These are phyloP conservation scores for Neofusicoccum kwambonambiense DNA, from an alignment of 2,329 filamentous ascomycete species.

Conservation along the genomic window DNA sequence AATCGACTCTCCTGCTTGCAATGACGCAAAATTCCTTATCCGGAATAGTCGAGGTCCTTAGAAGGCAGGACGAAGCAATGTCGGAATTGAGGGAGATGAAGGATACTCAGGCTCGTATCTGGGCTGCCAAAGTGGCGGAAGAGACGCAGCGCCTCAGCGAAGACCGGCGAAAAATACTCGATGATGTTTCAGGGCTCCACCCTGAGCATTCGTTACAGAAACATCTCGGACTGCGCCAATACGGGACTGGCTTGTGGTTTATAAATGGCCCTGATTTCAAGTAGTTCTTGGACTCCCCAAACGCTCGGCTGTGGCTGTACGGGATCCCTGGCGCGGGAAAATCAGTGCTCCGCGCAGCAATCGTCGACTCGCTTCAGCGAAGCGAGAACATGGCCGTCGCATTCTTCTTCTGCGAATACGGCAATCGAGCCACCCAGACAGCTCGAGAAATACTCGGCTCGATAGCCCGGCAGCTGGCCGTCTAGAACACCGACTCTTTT, in stretches of 20 bases:
- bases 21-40: neutral
- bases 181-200: neutral
- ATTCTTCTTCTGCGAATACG: conserved; percentile 5
- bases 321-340: neutral
- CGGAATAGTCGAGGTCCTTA: neutral
- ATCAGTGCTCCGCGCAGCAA: neutral
- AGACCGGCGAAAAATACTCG: neutral
- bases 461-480: neutral
- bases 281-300: neutral
- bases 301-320: neutral
- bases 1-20: neutral
- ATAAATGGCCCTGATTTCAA: neutral
- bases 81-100: neutral
- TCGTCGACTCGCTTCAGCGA: neutral
- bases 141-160: neutral
- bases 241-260: neutral
- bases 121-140: neutral
- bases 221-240: neutral
- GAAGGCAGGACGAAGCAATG: neutral
- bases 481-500: neutral
- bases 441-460: neutral
- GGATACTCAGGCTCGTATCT: neutral
- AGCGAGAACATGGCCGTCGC: neutral
- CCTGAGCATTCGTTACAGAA: neutral
- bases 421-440: neutral